Evolutionary conservation across 2,329 filamentous ascomycete species (phyloP).

Genomic region (Colletotrichum tofieldiae): DNA sequence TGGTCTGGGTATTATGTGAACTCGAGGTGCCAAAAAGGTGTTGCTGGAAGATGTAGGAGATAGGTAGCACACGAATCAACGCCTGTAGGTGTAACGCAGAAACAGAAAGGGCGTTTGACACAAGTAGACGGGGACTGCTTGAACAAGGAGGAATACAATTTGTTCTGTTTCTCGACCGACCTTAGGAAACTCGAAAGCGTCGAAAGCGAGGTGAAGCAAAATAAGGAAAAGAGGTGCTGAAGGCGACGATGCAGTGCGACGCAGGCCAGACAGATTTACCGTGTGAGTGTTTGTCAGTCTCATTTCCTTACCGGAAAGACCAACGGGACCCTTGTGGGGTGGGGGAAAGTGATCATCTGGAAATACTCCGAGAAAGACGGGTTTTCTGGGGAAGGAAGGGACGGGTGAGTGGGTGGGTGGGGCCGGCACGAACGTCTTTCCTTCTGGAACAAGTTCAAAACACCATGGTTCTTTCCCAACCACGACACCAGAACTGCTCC

Average conservation of each 20-base stretch:
- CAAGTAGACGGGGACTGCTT: not conserved
- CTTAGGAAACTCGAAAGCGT: not conserved
- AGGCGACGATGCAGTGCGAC: conserved; percentile 6
- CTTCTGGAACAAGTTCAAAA: conserved; percentile 41
- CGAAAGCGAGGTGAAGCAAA: not conserved
- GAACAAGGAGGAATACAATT: not conserved
- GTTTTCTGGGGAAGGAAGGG: conserved; percentile 30
- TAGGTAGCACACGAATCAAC: not conserved
- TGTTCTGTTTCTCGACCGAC: not conserved
- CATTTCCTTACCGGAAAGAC: not conserved
- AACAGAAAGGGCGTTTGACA: not conserved
- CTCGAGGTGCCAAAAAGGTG: not conserved
- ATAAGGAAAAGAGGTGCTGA: not conserved
- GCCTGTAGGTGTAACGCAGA: not conserved
- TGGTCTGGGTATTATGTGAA: not conserved
- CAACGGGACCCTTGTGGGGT: conserved; percentile 7
- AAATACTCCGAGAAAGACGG: conserved; percentile 27
- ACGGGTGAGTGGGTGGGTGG: conserved; percentile 24
- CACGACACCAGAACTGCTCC: conserved; percentile 11
- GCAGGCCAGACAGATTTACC: not conserved
- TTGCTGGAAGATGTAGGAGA: not conserved
- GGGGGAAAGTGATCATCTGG: conserved; percentile 17
- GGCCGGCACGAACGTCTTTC: conserved; percentile 29
- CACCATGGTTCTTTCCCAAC: conserved; percentile 35
- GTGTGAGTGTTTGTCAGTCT: not conserved